phyloP scores from a whole-genome alignment of 345 rosid genomes.

The Turritis glabra region DNA sequence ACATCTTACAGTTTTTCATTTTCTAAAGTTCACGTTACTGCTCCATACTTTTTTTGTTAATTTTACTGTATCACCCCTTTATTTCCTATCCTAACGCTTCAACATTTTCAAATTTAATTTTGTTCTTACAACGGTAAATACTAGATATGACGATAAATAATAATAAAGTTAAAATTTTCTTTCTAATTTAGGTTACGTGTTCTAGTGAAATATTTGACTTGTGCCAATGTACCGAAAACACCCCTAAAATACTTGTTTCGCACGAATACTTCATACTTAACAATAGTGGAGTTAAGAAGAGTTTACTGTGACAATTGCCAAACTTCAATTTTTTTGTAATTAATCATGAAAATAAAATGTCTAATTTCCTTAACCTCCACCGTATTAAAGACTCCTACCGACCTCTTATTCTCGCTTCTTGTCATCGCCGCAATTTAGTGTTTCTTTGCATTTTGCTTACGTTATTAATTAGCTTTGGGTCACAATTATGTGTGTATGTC shows the following conservation, averaged over 20 bases:
- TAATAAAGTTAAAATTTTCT: not conserved
- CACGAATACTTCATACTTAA: not conserved
- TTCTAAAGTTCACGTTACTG: constrained; percentile 10
- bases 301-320: constrained; percentile 24
- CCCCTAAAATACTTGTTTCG: not conserved
- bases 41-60: constrained; percentile 19
- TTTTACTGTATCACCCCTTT: not conserved
- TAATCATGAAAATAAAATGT: constrained; percentile 12
- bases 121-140: too few relatives aligned
- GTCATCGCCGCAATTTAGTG: constrained; percentile 33
- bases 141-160: too few relatives aligned
- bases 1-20: constrained; percentile 18
- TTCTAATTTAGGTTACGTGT: constrained; percentile 26
- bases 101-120: not conserved
- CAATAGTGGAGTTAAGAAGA: constrained; percentile 9
- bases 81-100: not conserved
- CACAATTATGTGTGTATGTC: constrained; percentile 17
- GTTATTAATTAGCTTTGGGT: constrained; percentile 28
- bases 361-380: constrained; percentile 28
- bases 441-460: constrained; percentile 21
- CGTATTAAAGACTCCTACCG: constrained; percentile 10
- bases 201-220: constrained; percentile 16
- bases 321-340: constrained; percentile 8
- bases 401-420: constrained; percentile 21
- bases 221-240: not conserved